Evolutionary conservation across 2,329 filamentous ascomycete species (phyloP).

Genomic region (Botrytis fabae): DNA sequence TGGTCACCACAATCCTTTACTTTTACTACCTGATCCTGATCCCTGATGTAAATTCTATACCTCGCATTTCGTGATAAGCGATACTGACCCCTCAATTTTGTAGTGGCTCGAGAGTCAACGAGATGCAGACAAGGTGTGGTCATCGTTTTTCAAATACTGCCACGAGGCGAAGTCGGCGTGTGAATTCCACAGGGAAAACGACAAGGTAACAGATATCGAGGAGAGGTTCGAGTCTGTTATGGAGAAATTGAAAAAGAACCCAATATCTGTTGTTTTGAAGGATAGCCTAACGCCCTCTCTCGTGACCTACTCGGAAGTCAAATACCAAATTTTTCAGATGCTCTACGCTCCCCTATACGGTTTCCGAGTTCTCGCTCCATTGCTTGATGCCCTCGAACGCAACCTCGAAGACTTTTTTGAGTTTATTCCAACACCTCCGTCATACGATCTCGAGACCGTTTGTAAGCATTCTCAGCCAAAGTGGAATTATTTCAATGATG

Average conservation of each 20-base stretch:
- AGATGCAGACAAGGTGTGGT: slow-evolving; percentile 37
- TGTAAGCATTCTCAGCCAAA: slow-evolving; percentile 26
- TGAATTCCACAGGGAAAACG: slow-evolving; percentile 32
- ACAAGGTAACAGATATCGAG: slow-evolving; percentile 32
- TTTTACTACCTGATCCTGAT: background rate
- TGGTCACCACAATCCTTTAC: background rate
- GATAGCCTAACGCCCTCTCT: slow-evolving; percentile 30
- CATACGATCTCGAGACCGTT: slow-evolving; percentile 21
- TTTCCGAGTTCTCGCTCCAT: slow-evolving; percentile 34
- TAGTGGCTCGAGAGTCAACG: slow-evolving; percentile 30
- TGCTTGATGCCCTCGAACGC: slow-evolving; percentile 34
- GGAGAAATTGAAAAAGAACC: slow-evolving; percentile 42
- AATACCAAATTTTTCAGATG: slow-evolving; percentile 33
- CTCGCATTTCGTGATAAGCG: background rate
- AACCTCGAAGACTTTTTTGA: slow-evolving; percentile 46
- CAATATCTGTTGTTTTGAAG: slow-evolving; percentile 33
- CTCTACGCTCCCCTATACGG: slow-evolving; percentile 36
- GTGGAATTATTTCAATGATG: slow-evolving; percentile 30
- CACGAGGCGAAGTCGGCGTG: slow-evolving; percentile 40
- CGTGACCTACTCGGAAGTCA: slow-evolving; percentile 37
- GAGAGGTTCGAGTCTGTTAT: slow-evolving; percentile 43
- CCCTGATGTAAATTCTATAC: background rate
- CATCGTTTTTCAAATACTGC: slow-evolving; percentile 39
- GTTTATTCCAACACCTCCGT: background rate
- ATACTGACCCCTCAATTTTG: background rate